Evolutionary conservation across 441 rosid species (phyloP).

Genomic region (Pelargonium citronellum): DNA sequence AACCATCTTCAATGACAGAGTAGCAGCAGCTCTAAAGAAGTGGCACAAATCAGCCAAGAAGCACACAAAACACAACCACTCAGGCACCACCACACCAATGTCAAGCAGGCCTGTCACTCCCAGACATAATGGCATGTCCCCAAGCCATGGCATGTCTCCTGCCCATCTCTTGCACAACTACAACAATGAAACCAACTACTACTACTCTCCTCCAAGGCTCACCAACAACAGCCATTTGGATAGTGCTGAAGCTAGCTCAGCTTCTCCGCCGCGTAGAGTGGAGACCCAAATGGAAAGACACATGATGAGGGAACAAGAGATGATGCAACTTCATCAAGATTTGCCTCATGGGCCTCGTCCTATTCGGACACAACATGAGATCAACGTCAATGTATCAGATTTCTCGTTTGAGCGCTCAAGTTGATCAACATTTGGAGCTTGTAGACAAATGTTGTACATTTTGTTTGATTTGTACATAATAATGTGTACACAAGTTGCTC

Average conservation of each 20-base stretch:
- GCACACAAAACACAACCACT: slow-evolving; percentile 51
- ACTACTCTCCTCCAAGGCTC: background rate
- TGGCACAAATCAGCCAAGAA: slow-evolving; percentile 84
- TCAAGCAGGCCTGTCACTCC: slow-evolving; percentile 69
- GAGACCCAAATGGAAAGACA: slow-evolving; percentile 4
- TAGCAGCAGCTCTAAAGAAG: slow-evolving; percentile 68
- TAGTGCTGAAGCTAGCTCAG: slow-evolving; percentile 27
- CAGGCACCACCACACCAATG: slow-evolving; percentile 49
- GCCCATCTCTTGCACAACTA: slow-evolving; percentile 58
- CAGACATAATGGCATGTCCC: slow-evolving; percentile 54
- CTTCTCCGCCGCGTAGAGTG: slow-evolving; percentile 15
- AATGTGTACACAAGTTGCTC: too few species aligned
- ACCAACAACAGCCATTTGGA: slow-evolving; percentile 42
- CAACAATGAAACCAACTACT: slow-evolving; percentile 21
- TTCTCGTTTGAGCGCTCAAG: slow-evolving; percentile 46
- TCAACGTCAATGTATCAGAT: slow-evolving; percentile 27
- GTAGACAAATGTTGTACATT: too few species aligned
- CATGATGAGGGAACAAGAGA: slow-evolving; percentile 15
- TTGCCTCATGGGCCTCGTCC: slow-evolving; percentile 36
- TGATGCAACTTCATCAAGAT: background rate
- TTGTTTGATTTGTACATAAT: too few species aligned
- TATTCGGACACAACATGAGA: slow-evolving; percentile 37
- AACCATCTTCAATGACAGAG: slow-evolving; percentile 74
- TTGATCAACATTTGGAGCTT: background rate
- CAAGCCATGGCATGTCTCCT: slow-evolving; percentile 16